Evolutionary conservation across 495 filamentous ascomycete genomes (phyloP), one percentile per base, ranked within the genome.

Genomic region (Trichoderma erinaceum): DNA sequence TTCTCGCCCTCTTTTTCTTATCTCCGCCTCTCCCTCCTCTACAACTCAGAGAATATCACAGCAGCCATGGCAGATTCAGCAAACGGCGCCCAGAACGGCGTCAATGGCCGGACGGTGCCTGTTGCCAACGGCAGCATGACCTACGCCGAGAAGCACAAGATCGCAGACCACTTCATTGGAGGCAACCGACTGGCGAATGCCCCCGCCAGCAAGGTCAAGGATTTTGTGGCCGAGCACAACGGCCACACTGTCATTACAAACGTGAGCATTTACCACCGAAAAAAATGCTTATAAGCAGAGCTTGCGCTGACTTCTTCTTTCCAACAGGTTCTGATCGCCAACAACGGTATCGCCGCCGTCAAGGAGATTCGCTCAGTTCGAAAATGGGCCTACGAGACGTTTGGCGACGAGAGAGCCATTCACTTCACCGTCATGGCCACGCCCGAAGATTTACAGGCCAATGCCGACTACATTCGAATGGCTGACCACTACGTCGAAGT

Each of bases 311-410:
- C 66, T 32, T 64, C 15, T 21, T 21, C 4, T 21, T 63, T 32
- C 1, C 15, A 66, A 23, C 75, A 99, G 95, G 92, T 99, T 29
- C 86, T 99, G 69, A 99, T 99, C 78, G 95, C 95, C 77, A 99
- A 99, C 83, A 99, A 99, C 82, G 95, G 95, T 86, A 99, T 99
- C 79, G 95, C 95, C 18, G 95, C 95, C 69, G 95, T 99, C 73
- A 99, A 99, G 80, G 94, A 98, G 80, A 99, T 99, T 73, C 86
- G 95, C 73, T 97, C 93, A 35, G 93, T 99, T 71, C 88, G 95
- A 77, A 99, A 98, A 93, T 99, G 95, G 95, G 95, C 95, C 67
- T 99, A 99, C 87, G 95, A 99, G 81, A 94, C 91, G 6, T 98
- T 99, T 74, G 93, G 95, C 77, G 93, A 99, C 80, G 95, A 99